A percentile compares a stretch with the other conserved stretches of the same genome.
Conservation (phyloP, 2,329 filamentous ascomycete genomes). For the Coniochaeta pulveracea region DNA sequence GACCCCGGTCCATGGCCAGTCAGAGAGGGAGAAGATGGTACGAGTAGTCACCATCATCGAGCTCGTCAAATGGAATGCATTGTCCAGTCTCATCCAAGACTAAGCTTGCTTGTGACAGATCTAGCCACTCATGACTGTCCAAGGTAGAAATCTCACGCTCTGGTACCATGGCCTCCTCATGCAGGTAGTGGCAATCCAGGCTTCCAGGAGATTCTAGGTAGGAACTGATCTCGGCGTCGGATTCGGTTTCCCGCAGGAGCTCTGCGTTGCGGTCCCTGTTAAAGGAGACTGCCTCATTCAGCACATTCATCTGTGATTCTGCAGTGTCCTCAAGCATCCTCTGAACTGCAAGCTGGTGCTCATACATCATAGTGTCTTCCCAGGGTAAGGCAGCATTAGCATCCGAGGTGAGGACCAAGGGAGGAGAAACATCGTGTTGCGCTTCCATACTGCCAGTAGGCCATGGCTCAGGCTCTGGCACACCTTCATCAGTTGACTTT, state of each 20-base stretch:
- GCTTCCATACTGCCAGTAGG: neutral
- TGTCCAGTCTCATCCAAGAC: constrained; percentile 1
- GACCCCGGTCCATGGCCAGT: too few species aligned
- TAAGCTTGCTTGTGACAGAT: neutral
- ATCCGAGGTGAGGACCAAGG: neutral
- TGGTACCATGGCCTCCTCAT: neutral
- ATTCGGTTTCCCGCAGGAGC: neutral
- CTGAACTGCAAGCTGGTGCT: too few species aligned
- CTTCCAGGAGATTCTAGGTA: neutral
- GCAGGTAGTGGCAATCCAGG: neutral
- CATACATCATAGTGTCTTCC: too few species aligned
- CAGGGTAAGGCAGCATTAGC: too few species aligned
- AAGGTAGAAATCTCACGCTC: neutral
- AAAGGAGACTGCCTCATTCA: neutral
- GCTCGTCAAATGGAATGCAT: constrained; percentile 1
- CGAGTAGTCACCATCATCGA: neutral
- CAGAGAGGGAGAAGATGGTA: neutral
- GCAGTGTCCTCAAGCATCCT: too few species aligned
- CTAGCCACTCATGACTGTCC: neutral
- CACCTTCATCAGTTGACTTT: neutral
- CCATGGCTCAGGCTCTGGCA: neutral
- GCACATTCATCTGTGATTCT: too few species aligned
- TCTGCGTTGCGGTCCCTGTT: neutral
- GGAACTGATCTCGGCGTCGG: neutral
- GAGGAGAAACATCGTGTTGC: neutral